Base-by-base conservation (phyloP, 2,329 filamentous ascomycete species). In the Fusarium compactum region DNA sequence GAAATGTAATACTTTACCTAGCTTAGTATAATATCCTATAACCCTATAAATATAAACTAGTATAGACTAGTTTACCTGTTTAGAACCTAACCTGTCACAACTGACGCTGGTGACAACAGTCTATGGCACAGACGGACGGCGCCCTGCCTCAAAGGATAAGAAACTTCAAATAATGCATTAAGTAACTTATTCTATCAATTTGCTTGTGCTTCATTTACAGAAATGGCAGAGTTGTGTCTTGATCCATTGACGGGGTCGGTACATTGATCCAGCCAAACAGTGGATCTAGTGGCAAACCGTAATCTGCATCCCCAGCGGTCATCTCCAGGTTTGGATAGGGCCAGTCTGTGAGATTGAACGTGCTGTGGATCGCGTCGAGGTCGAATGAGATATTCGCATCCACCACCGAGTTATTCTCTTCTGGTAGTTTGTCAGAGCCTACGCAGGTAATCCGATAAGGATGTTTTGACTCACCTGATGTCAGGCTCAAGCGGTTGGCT, bases 181-280 rank as follows among this genome's bases (percentile, higher is more conserved):
- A 12, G 12, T 9, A 18, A 3, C 18, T 38, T 18, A 12, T n/a
- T 4, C 4, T 10, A 1, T 12, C 34, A 38, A n/a, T n/a, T 4
- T 11, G 1, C 18, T n/a, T 38, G 4, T 38, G 18, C 12, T 38
- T 4, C 9, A 1, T 25, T 34, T 20, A 32, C 8, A 16, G 12
- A 18, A n/a, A 38, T n/a, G 5, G 24, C 4, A 8, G 4, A 3
- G 10, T 2, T 3, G 25, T n/a, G 1, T 24, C n/a, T 27, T 29
- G 40, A 1, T 62, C 18, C 2, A 62, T 4, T 0, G 22, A 41
- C 0, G 60, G 58, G 5, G 58, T 63, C 3, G 32, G 34, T 4
- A 63, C 61, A 30, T 64, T 57, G 5, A 63, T 64, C 58, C 58
- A 64, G 2, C 61, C 61, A 22, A 64, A 64, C 9, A 64, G 30